Evolutionary conservation across 2,329 filamentous ascomycete genomes (phyloP).

Genomic region (Fusarium annulatum): DNA sequence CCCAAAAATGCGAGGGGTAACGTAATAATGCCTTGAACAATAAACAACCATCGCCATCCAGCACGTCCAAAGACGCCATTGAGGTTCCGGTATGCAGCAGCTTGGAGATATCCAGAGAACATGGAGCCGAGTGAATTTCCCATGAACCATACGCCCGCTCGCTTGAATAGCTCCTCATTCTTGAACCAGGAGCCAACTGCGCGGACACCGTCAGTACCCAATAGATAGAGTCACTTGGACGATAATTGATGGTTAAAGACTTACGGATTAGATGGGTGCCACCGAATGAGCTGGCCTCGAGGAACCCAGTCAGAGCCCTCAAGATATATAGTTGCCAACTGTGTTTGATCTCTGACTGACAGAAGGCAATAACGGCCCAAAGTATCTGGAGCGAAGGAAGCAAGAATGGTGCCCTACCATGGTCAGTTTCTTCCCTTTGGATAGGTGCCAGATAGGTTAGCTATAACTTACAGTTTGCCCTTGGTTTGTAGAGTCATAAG

Average conservation of each 20-base stretch:
- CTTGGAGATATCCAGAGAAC: not conserved
- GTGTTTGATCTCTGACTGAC: not conserved
- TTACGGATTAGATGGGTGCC: not conserved
- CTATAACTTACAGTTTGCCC: not conserved
- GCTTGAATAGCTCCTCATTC: conserved; percentile 1
- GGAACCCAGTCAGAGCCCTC: not conserved
- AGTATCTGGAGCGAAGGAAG: not conserved
- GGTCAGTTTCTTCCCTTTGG: not conserved
- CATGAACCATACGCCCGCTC: conserved; percentile 9
- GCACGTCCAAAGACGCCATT: conserved; percentile 2
- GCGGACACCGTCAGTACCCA: no score
- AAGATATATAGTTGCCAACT: conserved; percentile 3
- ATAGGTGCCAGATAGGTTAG: rapidly evolving
- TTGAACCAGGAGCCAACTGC: conserved; percentile 8
- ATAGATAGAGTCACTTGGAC: no score
- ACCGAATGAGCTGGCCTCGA: not conserved
- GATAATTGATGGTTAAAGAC: no score
- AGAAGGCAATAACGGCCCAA: not conserved
- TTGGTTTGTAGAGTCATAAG: conserved; percentile 9
- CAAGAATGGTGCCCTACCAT: not conserved
- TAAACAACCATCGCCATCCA: conserved; percentile 6
- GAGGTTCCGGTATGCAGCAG: not conserved
- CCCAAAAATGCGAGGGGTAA: not conserved
- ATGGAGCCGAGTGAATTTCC: not conserved
- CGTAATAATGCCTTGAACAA: not conserved